A percentile compares a stretch with the other conserved stretches of the same genome.
Evolutionary conservation across 2,329 filamentous ascomycete species (phyloP).

Genomic region (Beauveria varroae): DNA sequence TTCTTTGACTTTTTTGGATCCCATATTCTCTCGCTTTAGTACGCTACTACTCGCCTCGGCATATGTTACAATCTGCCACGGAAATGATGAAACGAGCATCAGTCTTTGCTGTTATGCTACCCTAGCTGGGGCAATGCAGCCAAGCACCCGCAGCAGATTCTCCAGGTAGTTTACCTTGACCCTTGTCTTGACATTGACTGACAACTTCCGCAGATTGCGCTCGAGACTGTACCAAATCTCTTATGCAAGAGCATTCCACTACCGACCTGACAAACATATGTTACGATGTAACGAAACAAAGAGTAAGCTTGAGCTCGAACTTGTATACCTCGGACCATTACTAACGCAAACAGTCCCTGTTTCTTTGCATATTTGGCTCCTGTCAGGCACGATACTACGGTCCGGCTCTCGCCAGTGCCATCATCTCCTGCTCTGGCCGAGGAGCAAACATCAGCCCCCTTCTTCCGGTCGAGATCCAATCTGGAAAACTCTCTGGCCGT

Average conservation of each 20-base stretch:
- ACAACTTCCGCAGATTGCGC: constrained; percentile 13
- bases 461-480: constrained; percentile 23
- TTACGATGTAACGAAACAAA: constrained; percentile 17
- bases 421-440: constrained; percentile 20
- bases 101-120: not conserved
- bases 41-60: constrained; percentile 11
- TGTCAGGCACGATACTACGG: constrained; percentile 23
- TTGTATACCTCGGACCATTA: too few relatives aligned
- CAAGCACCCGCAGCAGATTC: constrained; percentile 4
- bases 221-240: constrained; percentile 15
- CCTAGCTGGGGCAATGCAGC: constrained; percentile 9
- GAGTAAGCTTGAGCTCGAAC: constrained; percentile 15
- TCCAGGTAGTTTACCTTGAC: not conserved
- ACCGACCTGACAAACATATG: constrained; percentile 15
- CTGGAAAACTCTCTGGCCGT: constrained; percentile 10
- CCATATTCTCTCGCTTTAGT: constrained; percentile 17
- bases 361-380: constrained; percentile 23
- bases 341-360: constrained; percentile 20
- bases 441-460: constrained; percentile 22
- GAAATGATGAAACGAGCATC: constrained; percentile 9
- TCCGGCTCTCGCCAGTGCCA: constrained; percentile 20
- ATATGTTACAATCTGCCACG: constrained; percentile 8
- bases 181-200: not conserved
- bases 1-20: constrained; percentile 26
- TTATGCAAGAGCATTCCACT: constrained; percentile 14